phyloP scores from a whole-genome alignment of 352 stramenopile species.

The Peronospora destructor region DNA sequence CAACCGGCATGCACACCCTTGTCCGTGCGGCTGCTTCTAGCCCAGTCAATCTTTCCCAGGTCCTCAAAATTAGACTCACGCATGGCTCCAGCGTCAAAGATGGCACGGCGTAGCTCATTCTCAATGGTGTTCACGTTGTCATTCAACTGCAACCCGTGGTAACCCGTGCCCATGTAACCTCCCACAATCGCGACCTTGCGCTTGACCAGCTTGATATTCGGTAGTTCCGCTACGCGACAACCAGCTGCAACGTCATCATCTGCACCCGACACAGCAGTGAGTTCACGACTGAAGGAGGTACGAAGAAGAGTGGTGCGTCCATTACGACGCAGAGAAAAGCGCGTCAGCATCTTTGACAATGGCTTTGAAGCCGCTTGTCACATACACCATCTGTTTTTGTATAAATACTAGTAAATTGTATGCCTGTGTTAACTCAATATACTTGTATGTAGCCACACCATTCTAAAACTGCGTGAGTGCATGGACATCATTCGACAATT shows the following conservation, averaged over 20 bases:
- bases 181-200: slow-evolving; percentile 84
- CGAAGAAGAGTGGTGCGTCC: slow-evolving; percentile 11
- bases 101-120: slow-evolving; percentile 64
- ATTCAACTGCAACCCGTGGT: slow-evolving; percentile 76
- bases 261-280: slow-evolving; percentile 1
- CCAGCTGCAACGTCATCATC: neutral
- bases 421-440: slow-evolving; percentile 4
- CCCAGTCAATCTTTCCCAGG: slow-evolving; percentile 86
- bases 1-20: slow-evolving; percentile 88
- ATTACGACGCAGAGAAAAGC: slow-evolving; percentile 16
- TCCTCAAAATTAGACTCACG: slow-evolving; percentile 85
- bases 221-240: slow-evolving; percentile 3
- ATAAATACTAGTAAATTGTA: slow-evolving; percentile 1
- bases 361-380: slow-evolving; percentile 6
- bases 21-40: slow-evolving; percentile 85
- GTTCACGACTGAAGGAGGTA: slow-evolving; percentile 6
- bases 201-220: slow-evolving; percentile 53
- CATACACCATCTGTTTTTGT: neutral
- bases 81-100: slow-evolving; percentile 78
- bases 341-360: slow-evolving; percentile 21
- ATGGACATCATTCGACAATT: slow-evolving; percentile 22
- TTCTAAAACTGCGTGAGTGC: neutral
- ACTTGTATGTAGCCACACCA: slow-evolving; percentile 9
- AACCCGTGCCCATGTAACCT: slow-evolving; percentile 77
- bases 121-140: slow-evolving; percentile 81